Evolutionary conservation across 495 filamentous ascomycete species (phyloP), one percentile per base, ranked within the genome.

Genomic region (Aspergillus saccharolyticus): DNA sequence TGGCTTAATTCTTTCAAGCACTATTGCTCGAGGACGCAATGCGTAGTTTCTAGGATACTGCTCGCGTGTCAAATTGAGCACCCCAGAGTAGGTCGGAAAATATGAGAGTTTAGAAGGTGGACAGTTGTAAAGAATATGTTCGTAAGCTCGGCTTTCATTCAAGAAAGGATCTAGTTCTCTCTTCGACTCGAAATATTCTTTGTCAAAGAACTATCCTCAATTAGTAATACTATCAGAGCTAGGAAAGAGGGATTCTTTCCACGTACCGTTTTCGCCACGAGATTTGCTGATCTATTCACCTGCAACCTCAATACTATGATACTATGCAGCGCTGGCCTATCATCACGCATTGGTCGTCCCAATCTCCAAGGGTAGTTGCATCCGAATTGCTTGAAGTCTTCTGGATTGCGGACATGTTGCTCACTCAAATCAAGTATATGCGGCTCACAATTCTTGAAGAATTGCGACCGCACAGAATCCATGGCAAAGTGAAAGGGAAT

Each of bases 271-370:
- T 52, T 52, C 25, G 50, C 50, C 28, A 52, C 50, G 4, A 8
- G 19, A 4, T 9, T 42, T 2, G 30, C 25, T 42, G 2, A 1
- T 52, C 30, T 14, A 12, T 57, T 52, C 45, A 18, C 19, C 54
- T 39, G 24, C 28, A 57, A 45, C 7, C n/a, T 53, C 25, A 60
- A 39, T 3, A 60, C 52, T 44, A 60, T 55, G n/a, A 55, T 60
- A 6, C 39, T 55, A 51, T 60, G 57, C 46, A 19, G 9, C 8
- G 3, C 42, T 16, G 57, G 57, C 57, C 44, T 50, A 52, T 60
- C 24, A 42, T 28, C 45, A 52, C 57, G 52, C 18, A 55, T 21
- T 39, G 1, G 52, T 44, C 42, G 24, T 42, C 57, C 57, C 20
- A 60, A 28, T 43, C 8, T 19, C 57, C 57, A 60, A 5, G 52